Conservation (phyloP, 1,139 yeast genomes). For the Casaregolazyma suthepensis region DNA sequence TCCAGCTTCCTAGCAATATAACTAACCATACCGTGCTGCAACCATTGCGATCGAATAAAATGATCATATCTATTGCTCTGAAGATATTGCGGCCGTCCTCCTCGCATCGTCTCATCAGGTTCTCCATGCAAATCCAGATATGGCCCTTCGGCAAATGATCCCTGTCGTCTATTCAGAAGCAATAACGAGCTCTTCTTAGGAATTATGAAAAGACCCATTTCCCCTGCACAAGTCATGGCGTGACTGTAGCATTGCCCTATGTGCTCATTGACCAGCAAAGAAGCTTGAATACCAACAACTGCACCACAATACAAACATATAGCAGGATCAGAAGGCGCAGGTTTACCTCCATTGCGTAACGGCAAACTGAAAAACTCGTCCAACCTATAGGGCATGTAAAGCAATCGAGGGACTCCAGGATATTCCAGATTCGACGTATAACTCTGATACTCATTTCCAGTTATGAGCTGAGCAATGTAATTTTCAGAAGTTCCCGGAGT, state of each 20-base stretch:
- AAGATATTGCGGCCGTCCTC: conserved; percentile 66
- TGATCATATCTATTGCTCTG: conserved; percentile 60
- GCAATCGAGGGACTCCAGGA: conserved; percentile 59
- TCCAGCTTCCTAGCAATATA: conserved; percentile 75
- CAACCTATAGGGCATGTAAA: conserved; percentile 58
- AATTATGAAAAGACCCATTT: conserved; percentile 70
- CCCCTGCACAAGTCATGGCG: conserved; percentile 45
- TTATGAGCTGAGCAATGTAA: conserved; percentile 12
- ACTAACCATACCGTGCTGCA: conserved; percentile 74
- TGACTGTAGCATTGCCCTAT: conserved; percentile 36
- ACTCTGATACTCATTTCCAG: neutral
- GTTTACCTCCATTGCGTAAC: conserved; percentile 13
- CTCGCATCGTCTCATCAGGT: conserved; percentile 61
- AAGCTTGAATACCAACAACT: conserved; percentile 61
- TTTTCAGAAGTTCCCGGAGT: conserved; percentile 10
- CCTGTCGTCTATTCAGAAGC: conserved; percentile 54
- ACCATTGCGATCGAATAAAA: conserved; percentile 63
- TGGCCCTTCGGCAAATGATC: conserved; percentile 82
- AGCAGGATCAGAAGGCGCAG: conserved; percentile 64
- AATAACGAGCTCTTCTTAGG: conserved; percentile 72
- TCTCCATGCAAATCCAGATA: conserved; percentile 87
- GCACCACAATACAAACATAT: conserved; percentile 79
- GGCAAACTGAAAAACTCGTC: conserved; percentile 53
- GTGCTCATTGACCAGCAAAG: conserved; percentile 25
- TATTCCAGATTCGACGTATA: conserved; percentile 41